These are phyloP conservation scores for Edaphochlamys debaryana DNA, from an alignment of 139 green algal species.

Conservation along the genomic window DNA sequence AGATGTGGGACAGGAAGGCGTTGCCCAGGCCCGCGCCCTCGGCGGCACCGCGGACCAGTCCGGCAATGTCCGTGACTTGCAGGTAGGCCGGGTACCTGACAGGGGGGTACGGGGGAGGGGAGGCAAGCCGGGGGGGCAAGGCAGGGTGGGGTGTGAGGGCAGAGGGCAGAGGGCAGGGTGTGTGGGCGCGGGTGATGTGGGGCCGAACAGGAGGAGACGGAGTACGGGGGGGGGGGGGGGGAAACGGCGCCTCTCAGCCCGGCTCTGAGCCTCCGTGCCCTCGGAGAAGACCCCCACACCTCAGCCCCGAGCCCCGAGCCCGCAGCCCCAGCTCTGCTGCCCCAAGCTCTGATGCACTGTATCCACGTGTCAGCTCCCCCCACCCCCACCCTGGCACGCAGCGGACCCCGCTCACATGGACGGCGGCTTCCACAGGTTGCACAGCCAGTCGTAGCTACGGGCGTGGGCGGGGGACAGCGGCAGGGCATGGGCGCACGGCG, in stretches of 20 bases:
- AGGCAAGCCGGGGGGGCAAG: too few relatives aligned
- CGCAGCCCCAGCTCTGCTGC: too few relatives aligned
- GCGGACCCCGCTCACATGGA: slow-evolving; percentile 41
- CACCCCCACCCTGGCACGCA: not conserved
- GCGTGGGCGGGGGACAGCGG: too few relatives aligned
- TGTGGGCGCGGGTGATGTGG: not conserved
- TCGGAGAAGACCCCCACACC: too few relatives aligned
- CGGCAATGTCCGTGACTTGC: slow-evolving; percentile 92
- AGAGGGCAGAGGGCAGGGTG: not conserved
- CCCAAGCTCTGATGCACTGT: not conserved
- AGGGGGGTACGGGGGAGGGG: too few relatives aligned
- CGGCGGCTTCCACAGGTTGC: slow-evolving; percentile 67
- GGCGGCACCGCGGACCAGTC: slow-evolving; percentile 81
- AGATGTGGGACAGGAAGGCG: slow-evolving; percentile 92
- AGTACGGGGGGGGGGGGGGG: not conserved
- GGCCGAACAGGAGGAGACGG: too few relatives aligned
- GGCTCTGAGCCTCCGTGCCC: too few relatives aligned
- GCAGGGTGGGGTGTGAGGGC: not conserved
- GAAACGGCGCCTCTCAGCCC: not conserved
- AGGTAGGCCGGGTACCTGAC: slow-evolving; percentile 88
- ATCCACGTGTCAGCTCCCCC: not conserved
- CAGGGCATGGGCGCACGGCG: too few relatives aligned
- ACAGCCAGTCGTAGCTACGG: slow-evolving; percentile 93
- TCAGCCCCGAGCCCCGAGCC: not conserved
- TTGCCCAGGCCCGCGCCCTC: slow-evolving; percentile 92